Conservation (phyloP, 495 filamentous ascomycete species). For the Talaromyces ruber region DNA sequence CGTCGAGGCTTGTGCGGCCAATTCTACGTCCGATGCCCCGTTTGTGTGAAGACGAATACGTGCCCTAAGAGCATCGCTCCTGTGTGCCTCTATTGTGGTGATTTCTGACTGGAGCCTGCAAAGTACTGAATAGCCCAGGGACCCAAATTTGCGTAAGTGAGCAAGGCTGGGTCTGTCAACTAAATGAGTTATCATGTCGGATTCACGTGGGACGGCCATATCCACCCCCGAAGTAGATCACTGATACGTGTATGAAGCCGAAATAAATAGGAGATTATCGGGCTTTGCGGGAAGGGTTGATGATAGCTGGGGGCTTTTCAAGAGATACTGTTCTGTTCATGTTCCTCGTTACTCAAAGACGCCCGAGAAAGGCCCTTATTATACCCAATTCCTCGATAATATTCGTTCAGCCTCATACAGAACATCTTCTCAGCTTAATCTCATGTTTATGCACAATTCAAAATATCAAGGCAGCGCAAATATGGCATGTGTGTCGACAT, state of each 20-base stretch:
- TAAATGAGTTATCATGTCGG: background rate
- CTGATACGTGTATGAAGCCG: background rate
- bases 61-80: background rate
- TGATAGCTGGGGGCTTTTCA: background rate
- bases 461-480: background rate
- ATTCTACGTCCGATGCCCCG: too few species aligned
- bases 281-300: background rate
- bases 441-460: background rate
- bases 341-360: background rate
- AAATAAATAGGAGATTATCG: background rate
- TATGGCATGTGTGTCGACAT: background rate
- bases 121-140: background rate
- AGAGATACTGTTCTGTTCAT: background rate
- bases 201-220: background rate
- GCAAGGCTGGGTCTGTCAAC: background rate
- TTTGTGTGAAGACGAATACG: background rate
- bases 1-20: background rate
- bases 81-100: background rate
- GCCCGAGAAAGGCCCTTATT: background rate
- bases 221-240: background rate
- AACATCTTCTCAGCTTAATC: background rate
- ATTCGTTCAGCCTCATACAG: background rate
- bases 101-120: background rate
- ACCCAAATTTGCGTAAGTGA: background rate
- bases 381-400: background rate